Base-by-base conservation (phyloP, 2,329 filamentous ascomycete species). In the Phaeosphaeria sp. region DNA sequence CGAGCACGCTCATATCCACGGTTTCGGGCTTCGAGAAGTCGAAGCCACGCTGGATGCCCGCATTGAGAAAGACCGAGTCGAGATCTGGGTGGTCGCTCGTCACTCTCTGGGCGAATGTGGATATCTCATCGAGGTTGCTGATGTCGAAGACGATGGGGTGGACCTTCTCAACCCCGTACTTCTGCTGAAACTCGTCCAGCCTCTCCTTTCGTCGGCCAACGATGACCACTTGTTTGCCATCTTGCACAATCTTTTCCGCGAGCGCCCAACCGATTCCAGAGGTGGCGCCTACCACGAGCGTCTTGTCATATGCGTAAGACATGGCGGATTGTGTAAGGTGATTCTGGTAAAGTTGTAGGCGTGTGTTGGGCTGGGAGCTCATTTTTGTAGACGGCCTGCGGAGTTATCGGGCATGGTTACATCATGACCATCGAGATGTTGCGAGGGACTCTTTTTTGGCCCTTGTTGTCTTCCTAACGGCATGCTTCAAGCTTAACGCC, bases 211-310 rank as follows among this genome's bases (percentile, higher is more conserved):
- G 73, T 8, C 84, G 75, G 3, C 84, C 84, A 5, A 81, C 78
- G 2, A 82, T 76, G 42, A 86, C 79, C 40, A 84, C 79, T 18
- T 75, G 74, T 55, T 78, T 79, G 30, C 80, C 82, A 57, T 82
- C 78, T 48, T 79, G 66, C 8, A 86, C 73, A 21, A 86, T 71
- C 61, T 79, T 80, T 27, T 79, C 75, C 3, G 83, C 82, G 15
- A 86, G 77, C 6, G 82, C 82, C 60, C 79, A 74, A 49, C 84
- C 82, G 49, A 84, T 83, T 27, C 82, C 82, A 17, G 77, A 80
- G 15, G 81, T 84, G 39, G 83, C 84, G n/a, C 84, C 84, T 9
- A 86, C 74, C 25, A 86, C 71, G 8, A 86, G 78, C 20, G 84
- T 77, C 69, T 84, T 84, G 61, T 81, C 82, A 75, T 84, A 85